Evolutionary conservation across 2,329 filamentous ascomycete species (phyloP), one percentile per base, ranked within the genome.

Genomic region (Sclerotinia subarctica): DNA sequence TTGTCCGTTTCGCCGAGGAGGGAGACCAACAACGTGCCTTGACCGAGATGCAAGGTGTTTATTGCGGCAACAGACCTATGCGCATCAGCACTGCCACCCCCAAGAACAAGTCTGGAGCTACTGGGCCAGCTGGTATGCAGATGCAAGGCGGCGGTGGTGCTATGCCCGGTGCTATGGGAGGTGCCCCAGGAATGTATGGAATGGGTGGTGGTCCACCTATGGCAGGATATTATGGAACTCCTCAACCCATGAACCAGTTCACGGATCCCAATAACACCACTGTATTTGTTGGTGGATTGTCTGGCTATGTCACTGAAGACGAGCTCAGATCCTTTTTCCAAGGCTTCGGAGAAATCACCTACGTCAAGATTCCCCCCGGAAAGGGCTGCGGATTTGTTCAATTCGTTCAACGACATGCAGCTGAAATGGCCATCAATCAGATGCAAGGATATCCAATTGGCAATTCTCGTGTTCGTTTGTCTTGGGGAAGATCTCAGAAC

Each of bases 251-350:
- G 95, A 99, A 99, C 83, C 95, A 99, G 82, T 99, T 99, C 84
- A 99, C 95, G 49, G 95, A 99, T 77, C 95, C 95, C 17, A 99
- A 99, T 87, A 99, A 99, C 83, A 99, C 95, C 24, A 99, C 95
- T 26, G 95, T 99, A 71, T 99, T 99, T 76, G 95, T 99, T 67
- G 95, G 95, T 73, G 95, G 95, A 66, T 88, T 99, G 6, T 97
- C 94, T 49, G 95, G 95, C 73, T 99, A 99, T 77, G 95, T 99
- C 71, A 99, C 95, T 59, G 95, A 99, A 83, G 95, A 99, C 77
- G 95, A 99, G 84, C 90, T 99, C n/a, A 93, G 95, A 72, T 97
- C 94, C 0, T 99, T 99, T 87, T 99, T 99, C 90, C 95, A 99
- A 81, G 95, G 95, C 75, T 99, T 99, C 73, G 95, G 95, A 70